phyloP scores from a whole-genome alignment of 345 rosid species.

The Linum tenue region DNA sequence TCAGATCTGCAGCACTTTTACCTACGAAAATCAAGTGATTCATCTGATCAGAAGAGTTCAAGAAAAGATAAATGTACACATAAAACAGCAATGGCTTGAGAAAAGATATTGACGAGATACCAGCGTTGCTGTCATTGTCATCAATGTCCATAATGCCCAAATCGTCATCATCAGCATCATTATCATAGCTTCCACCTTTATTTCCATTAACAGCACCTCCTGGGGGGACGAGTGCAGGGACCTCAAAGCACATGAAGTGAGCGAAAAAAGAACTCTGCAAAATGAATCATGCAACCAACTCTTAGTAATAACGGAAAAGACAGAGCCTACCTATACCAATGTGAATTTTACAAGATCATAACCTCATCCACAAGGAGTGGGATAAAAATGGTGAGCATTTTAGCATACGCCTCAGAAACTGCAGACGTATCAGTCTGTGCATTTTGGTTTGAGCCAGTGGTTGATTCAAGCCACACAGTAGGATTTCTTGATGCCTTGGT shows the following conservation, averaged over 20 bases:
- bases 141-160: conserved; percentile 94
- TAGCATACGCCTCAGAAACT: conserved; percentile 94
- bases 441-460: conserved; percentile 72
- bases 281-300: conserved; percentile 20
- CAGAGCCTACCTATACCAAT: conserved; percentile 8
- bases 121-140: conserved; percentile 64
- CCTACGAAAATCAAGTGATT: conserved; percentile 35
- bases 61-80: conserved; percentile 7
- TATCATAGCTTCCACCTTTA: conserved; percentile 29
- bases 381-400: conserved; percentile 90
- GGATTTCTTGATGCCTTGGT: conserved; percentile 94
- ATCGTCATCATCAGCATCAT: conserved; percentile 30
- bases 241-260: conserved; percentile 99
- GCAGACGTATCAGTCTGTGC: conserved; percentile 66
- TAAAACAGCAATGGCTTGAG: conserved; percentile 11
- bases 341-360: conserved; percentile 14
- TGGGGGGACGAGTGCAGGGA: conserved; percentile 87
- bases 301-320: conserved; percentile 10
- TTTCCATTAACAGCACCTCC: conserved; percentile 58
- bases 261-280: conserved; percentile 98
- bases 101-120: conserved; percentile 28
- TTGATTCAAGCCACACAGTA: conserved; percentile 90
- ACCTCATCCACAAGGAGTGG: conserved; percentile 99
- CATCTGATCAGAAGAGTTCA: neutral
- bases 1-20: conserved; percentile 66